Conservation (phyloP, 371 early-diverging fungal species). For the Nematocida displodere region DNA sequence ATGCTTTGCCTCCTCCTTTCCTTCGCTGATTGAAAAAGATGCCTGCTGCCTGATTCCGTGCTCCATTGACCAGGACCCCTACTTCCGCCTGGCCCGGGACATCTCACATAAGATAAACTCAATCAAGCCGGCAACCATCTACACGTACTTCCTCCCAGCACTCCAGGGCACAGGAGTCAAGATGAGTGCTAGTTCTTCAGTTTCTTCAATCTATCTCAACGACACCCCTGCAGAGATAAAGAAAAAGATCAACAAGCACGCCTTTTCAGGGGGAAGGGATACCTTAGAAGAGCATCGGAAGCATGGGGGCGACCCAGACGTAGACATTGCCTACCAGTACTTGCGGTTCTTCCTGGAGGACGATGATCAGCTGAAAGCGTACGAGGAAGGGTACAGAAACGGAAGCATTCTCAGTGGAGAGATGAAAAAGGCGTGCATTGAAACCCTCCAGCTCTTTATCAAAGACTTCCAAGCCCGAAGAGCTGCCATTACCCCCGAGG, state of each 20-base stretch:
- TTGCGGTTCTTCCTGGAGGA: constrained; percentile 89
- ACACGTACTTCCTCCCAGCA: constrained; percentile 88
- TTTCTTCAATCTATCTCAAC: constrained; percentile 83
- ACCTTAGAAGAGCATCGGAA: constrained; percentile 80
- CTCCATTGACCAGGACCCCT: constrained; percentile 99
- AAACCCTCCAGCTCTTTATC: constrained; percentile 75
- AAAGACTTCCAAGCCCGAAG: constrained; percentile 74
- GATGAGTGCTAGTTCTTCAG: constrained; percentile 87
- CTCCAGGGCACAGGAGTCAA: constrained; percentile 80
- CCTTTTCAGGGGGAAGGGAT: constrained; percentile 88
- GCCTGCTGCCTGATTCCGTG: constrained; percentile 92
- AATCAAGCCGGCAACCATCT: constrained; percentile 86
- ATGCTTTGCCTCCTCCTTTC: constrained; percentile 59
- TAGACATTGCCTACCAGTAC: constrained; percentile 92
- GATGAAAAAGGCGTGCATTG: constrained; percentile 84
- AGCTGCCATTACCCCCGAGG: constrained; percentile 57
- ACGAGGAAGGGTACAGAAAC: constrained; percentile 70
- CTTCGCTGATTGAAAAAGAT: constrained; percentile 67
- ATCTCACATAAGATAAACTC: constrained; percentile 83
- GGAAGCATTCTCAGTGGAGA: constrained; percentile 83
- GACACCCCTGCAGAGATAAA: constrained; percentile 87
- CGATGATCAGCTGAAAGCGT: constrained; percentile 75
- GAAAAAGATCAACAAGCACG: constrained; percentile 92
- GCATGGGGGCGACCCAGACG: constrained; percentile 86
- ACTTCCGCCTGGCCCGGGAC: constrained; percentile 95